Conservation (phyloP, 2,329 filamentous ascomycete genomes). For the Cladosporium oxysporum region DNA sequence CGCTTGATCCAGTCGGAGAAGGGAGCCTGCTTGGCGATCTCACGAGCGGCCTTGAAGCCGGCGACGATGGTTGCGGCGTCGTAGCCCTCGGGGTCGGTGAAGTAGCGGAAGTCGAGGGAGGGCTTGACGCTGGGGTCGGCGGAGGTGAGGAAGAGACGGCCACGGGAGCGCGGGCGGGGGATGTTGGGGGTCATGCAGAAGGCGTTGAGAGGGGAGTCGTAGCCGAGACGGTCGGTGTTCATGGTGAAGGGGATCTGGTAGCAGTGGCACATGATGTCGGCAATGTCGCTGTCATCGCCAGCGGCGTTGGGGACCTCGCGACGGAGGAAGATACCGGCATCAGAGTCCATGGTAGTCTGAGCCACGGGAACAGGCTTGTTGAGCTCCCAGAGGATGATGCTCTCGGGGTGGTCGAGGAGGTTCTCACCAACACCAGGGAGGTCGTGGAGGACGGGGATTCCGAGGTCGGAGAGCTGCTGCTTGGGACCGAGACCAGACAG, state of each 20-base stretch:
- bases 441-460: conserved; percentile 59
- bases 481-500: conserved; percentile 53
- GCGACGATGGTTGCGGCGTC: conserved; percentile 79
- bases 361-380: conserved; percentile 74
- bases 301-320: conserved; percentile 71
- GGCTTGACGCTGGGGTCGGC: conserved; percentile 75
- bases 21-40: conserved; percentile 71
- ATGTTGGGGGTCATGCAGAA: conserved; percentile 96
- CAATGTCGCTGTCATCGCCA: conserved; percentile 69
- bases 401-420: conserved; percentile 65
- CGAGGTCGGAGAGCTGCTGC: conserved; percentile 48
- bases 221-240: conserved; percentile 79
- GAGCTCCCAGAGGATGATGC: conserved; percentile 74
- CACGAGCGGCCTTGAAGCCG: conserved; percentile 74
- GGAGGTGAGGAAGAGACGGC: conserved; percentile 75
- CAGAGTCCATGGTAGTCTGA: conserved; percentile 89
- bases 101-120: conserved; percentile 84
- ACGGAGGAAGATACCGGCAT: conserved; percentile 84
- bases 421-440: conserved; percentile 66
- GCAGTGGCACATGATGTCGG: conserved; percentile 95
- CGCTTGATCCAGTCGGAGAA: conserved; percentile 83
- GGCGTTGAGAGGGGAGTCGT: conserved; percentile 68
- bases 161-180: conserved; percentile 75
- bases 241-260: conserved; percentile 92
- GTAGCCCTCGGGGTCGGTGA: conserved; percentile 82